Evolutionary conservation across 2,329 filamentous ascomycete genomes (phyloP).

Genomic region (Didymella lethalis): DNA sequence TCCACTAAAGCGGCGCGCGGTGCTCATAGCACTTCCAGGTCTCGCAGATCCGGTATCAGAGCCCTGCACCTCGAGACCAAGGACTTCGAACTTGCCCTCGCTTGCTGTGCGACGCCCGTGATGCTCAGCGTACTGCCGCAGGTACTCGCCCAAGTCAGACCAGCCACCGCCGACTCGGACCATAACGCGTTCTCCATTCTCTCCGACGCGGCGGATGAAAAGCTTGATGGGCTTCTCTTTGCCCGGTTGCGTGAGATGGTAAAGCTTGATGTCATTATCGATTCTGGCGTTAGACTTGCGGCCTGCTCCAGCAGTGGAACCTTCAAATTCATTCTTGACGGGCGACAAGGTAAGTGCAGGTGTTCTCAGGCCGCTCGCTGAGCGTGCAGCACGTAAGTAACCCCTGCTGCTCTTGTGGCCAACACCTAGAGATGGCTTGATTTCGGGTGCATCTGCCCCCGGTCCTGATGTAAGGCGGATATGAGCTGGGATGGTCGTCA

Average conservation of each 20-base stretch:
- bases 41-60: slow-evolving; percentile 35
- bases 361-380: slow-evolving; percentile 44
- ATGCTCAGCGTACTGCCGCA: slow-evolving; percentile 91
- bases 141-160: slow-evolving; percentile 94
- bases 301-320: slow-evolving; percentile 34
- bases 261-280: slow-evolving; percentile 80
- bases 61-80: slow-evolving; percentile 54
- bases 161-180: slow-evolving; percentile 97
- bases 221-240: slow-evolving; percentile 91
- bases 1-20: slow-evolving; percentile 38
- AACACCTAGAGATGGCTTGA: slow-evolving; percentile 40
- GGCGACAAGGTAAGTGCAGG: slow-evolving; percentile 50
- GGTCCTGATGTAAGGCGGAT: slow-evolving; percentile 70
- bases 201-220: slow-evolving; percentile 90
- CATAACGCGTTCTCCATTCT: slow-evolving; percentile 92
- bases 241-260: slow-evolving; percentile 85
- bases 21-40: slow-evolving; percentile 42
- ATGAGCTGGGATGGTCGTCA: slow-evolving; percentile 78
- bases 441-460: slow-evolving; percentile 41
- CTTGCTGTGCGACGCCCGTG: slow-evolving; percentile 76
- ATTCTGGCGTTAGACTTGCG: slow-evolving; percentile 39
- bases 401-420: slow-evolving; percentile 40
- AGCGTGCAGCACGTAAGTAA: slow-evolving; percentile 45
- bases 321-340: slow-evolving; percentile 45
- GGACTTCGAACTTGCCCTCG: slow-evolving; percentile 64